Base-by-base conservation (phyloP, 2,329 filamentous ascomycete genomes). In the Xylariaceae sp. region DNA sequence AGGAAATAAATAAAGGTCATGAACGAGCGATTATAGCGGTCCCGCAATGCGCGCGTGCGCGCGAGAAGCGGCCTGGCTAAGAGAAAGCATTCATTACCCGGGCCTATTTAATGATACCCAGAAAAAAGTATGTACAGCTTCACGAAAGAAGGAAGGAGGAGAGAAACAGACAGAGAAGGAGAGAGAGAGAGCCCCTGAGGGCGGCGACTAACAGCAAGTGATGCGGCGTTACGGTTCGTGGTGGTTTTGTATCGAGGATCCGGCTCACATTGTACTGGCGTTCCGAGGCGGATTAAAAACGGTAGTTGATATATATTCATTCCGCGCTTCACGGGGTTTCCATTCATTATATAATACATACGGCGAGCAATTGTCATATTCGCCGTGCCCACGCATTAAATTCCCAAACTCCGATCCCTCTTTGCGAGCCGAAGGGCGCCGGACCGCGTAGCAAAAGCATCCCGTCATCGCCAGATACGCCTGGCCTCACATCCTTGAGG, bases 331-430 rank as follows among this genome's bases (percentile, higher is more conserved):
- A 57, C 50, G 44, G 52, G 60, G 60, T 59, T 62, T 59, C 52
- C 61, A 18, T 53, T 61, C 58, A 58, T 60, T 58, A 56, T 65
- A 67, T 69, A 59, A 64, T 68, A 69, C 66, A 68, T 49, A 57
- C 61, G 54, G 41, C 64, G 62, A 61, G 35, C 35, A 57, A 57
- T 39, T 18, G 51, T 23, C 37, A 41, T 55, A 10, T 55, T 58
- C 47, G 44, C 13, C 56, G 17, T 10, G 35, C 56, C 55, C 51
- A 50, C 51, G 58, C 49, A 57, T 53, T 54, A 57, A 30, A 9
- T 52, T 61, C 61, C 66, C 57, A 62, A 67, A 67, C 63, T 63
- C 66, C 64, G 23, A 56, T 52, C 59, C 60, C 59, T 53, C 39
- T 35, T 50, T 18, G 17, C 52, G 51, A 53, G 53, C 59, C 57